A percentile compares a stretch with the other conserved stretches of the same genome.
These are phyloP conservation scores for Moesziomyces aphidis DNA, from an alignment of 1,284 basidiomycete species.

Conservation along the genomic window DNA sequence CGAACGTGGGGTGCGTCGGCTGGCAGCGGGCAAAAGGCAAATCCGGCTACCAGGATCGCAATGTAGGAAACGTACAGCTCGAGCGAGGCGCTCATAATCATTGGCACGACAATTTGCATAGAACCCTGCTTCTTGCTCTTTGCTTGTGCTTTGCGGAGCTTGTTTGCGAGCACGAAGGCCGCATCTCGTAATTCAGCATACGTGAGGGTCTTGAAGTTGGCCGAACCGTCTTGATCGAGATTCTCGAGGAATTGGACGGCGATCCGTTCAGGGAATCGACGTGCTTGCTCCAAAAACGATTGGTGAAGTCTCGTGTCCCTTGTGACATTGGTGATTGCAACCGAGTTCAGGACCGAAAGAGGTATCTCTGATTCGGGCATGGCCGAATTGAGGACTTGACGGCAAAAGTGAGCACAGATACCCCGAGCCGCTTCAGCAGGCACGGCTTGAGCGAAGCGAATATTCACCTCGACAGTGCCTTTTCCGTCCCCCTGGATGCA, in stretches of 20 bases:
- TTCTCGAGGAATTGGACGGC: constrained; percentile 8
- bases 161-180: constrained; percentile 3
- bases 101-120: constrained; percentile 15
- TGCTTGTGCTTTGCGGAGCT: constrained; percentile 1
- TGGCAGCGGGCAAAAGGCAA: constrained; percentile 20
- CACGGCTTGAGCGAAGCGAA: constrained; percentile 3
- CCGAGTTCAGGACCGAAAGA: neutral
- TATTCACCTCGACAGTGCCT: neutral
- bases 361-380: neutral
- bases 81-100: constrained; percentile 13
- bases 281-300: neutral
- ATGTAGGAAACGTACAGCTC: constrained; percentile 25
- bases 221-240: neutral
- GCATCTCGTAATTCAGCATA: neutral
- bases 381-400: neutral
- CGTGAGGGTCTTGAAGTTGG: neutral
- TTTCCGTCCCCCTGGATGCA: neutral
- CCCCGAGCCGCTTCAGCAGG: constrained; percentile 1
- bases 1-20: constrained; percentile 12
- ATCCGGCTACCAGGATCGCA: constrained; percentile 19
- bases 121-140: neutral
- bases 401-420: constrained; percentile 5
- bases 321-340: neutral
- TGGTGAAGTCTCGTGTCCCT: constrained; percentile 1
- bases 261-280: neutral